Conservation (phyloP, 2,329 filamentous ascomycete species). For the Aspergillus transmontanensis region DNA sequence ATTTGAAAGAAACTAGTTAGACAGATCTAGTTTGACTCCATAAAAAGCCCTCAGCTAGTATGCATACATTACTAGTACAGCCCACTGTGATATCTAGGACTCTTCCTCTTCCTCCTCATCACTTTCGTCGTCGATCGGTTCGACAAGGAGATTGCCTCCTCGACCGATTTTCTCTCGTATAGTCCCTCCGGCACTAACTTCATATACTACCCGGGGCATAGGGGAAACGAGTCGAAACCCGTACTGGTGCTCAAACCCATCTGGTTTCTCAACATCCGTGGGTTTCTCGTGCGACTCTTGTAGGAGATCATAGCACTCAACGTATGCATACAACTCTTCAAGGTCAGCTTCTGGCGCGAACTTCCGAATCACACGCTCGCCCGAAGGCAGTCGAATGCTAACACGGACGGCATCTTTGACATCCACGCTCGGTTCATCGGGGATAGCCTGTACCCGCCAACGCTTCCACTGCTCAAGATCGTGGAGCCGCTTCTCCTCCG, state of each 20-base stretch:
- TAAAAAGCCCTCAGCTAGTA: background rate
- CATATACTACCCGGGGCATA: conserved; percentile 81
- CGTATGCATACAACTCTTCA: conserved; percentile 93
- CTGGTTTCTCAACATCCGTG: conserved; percentile 55
- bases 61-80: conserved; percentile 1
- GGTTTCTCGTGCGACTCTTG: conserved; percentile 39
- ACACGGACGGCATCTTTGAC: conserved; percentile 73
- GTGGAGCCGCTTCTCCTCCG: conserved; percentile 57
- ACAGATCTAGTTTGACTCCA: background rate
- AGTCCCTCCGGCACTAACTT: conserved; percentile 65
- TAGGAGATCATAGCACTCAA: conserved; percentile 80
- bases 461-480: conserved; percentile 72
- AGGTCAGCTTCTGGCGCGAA: conserved; percentile 71
- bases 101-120: conserved; percentile 47
- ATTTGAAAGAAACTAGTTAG: background rate
- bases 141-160: conserved; percentile 87
- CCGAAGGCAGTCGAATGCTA: conserved; percentile 63
- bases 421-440: conserved; percentile 66
- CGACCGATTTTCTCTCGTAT: conserved; percentile 75
- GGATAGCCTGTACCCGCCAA: conserved; percentile 73
- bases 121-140: conserved; percentile 62
- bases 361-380: conserved; percentile 73
- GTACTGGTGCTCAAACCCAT: conserved; percentile 77
- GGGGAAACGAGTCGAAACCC: conserved; percentile 82
- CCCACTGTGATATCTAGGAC: conserved; percentile 26